Percentiles rank a stretch among this genome's conserved stretches.
Evolutionary conservation across 345 rosid genomes (phyloP).

Genomic region (Populus alba): DNA sequence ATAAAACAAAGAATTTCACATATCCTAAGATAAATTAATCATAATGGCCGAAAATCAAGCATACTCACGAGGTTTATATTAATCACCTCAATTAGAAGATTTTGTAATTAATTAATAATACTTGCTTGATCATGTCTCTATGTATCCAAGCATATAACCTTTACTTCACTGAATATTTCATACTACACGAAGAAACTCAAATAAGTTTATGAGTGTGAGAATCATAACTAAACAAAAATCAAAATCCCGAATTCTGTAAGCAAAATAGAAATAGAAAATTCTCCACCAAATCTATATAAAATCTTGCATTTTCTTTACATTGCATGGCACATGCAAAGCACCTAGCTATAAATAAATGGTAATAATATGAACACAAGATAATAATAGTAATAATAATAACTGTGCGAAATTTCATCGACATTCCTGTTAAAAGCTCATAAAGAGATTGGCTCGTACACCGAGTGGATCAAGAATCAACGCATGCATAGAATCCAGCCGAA

Average conservation of each 20-base stretch:
- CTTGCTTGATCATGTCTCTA: too few relatives aligned
- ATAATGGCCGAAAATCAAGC: too few relatives aligned
- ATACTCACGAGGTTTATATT: too few relatives aligned
- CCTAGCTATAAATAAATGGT: too few relatives aligned
- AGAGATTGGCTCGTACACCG: neutral
- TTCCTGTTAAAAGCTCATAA: neutral
- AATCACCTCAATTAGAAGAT: too few relatives aligned
- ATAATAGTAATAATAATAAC: too few relatives aligned
- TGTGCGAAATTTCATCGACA: neutral
- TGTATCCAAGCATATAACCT: too few relatives aligned
- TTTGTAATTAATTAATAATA: too few relatives aligned
- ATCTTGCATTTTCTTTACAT: neutral
- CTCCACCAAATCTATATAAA: neutral
- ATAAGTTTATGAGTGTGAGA: neutral
- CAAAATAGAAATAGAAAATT: neutral
- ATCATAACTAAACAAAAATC: too few relatives aligned
- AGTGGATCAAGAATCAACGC: slow-evolving; percentile 6
- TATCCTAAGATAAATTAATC: too few relatives aligned
- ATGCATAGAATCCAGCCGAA: slow-evolving; percentile 18
- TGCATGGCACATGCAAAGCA: slow-evolving; percentile 10
- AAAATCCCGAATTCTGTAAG: neutral
- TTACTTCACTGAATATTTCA: too few relatives aligned
- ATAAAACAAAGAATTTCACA: too few relatives aligned
- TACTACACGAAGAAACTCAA: neutral
- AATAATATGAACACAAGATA: neutral